Base-by-base conservation (phyloP, 208 protist species). In the Leishmania gerbilli region DNA sequence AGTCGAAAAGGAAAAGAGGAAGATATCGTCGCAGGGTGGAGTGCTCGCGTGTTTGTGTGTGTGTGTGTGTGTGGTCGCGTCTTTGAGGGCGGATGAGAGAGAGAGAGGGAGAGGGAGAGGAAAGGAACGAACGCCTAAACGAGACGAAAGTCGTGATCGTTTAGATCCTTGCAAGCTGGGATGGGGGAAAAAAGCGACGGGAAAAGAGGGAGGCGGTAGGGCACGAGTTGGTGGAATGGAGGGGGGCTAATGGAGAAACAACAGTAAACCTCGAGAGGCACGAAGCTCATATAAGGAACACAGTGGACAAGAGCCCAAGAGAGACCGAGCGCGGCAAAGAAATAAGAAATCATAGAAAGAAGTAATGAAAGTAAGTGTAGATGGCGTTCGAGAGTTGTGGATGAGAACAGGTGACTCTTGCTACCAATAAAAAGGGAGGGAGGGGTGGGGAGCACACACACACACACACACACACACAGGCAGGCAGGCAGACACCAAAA, bases 301-400 rank as follows among this genome's bases (percentile, higher is more conserved):
- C 58, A 6, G 31, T 31, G 27, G n/a, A 17, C 9, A 64, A 64
- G n/a, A 64, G 27, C 58, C 58, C 58, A 24, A 27, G 7, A 64
- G 34, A 84, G 24, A 34, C 58, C 27, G n/a, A 64, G 21, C 27
- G 31, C 24, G 7, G 11, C 9, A 31, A 31, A 64, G 27, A 64
- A 64, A 86, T 62, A 84, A 27, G 53, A 79, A 82, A 79, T 49
- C 27, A 58, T 75, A 81, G 68, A 80, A 24, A 15, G 6, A 58
- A 21, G 31, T 53, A 77, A 27, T n/a, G 47, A 80, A 37, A 9
- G 58, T 64, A 9, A 17, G n/a, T 64, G 58, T 64, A 64, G 58
- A 64, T 64, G 58, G 13, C 3, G 11, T 64, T 31, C 58, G 27
- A 64, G 58, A 55, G 51, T 2, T 31, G 24, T 64, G 58, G 19